Conservation (phyloP, 192 early-diverging fungal genomes). For the Mortierella antarctica region DNA sequence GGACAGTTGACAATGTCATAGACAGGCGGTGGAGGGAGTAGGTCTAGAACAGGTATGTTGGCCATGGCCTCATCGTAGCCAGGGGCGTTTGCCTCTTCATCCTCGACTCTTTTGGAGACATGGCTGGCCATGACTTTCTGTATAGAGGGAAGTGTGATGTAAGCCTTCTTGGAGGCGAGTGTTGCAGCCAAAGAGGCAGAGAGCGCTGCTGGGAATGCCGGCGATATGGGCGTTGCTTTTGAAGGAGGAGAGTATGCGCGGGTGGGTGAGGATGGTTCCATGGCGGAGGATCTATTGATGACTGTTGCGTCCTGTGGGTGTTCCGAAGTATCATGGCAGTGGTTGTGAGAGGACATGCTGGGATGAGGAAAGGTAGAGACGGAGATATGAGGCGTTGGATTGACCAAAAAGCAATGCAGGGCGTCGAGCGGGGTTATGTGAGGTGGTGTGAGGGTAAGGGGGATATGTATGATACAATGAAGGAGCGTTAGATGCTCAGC, state of each 20-base stretch:
- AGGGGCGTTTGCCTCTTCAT: constrained; percentile 27
- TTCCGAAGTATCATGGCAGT: constrained; percentile 10
- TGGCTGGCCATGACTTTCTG: constrained; percentile 43
- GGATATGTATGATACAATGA: constrained; percentile 3
- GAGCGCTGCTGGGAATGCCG: constrained; percentile 6
- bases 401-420: neutral
- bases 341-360: constrained; percentile 25
- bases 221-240: constrained; percentile 14
- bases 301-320: constrained; percentile 12
- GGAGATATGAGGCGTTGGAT: neutral
- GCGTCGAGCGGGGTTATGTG: neutral
- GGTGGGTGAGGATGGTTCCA: constrained; percentile 15
- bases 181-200: constrained; percentile 23
- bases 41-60: constrained; percentile 50
- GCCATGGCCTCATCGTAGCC: constrained; percentile 42
- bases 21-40: constrained; percentile 43
- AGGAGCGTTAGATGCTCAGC: too few species aligned
- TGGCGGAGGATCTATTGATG: neutral
- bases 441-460: neutral
- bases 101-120: constrained; percentile 8
- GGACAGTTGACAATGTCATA: constrained; percentile 62
- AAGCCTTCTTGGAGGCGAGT: constrained; percentile 36
- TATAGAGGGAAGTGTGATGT: constrained; percentile 45
- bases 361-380: neutral
- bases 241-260: constrained; percentile 33